These are phyloP conservation scores for Boletus sp. DNA, from an alignment of 768 basidiomycete genomes.

Conservation along the genomic window DNA sequence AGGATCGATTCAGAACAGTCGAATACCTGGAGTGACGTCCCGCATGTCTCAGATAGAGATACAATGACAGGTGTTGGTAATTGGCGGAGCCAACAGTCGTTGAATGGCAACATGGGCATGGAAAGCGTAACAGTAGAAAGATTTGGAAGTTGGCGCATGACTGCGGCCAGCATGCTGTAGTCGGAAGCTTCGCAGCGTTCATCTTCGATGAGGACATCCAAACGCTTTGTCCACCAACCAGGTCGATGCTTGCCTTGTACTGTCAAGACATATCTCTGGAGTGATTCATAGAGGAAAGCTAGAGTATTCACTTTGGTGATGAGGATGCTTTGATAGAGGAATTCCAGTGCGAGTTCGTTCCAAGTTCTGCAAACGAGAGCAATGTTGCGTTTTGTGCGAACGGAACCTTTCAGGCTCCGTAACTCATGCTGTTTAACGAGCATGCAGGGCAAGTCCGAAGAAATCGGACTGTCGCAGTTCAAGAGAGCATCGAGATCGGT, in stretches of 20 bases:
- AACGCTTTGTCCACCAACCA: slow-evolving; percentile 29
- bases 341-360: slow-evolving; percentile 21
- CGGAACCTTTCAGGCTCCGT: slow-evolving; percentile 17
- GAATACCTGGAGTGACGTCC: slow-evolving; percentile 25
- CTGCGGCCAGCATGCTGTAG: slow-evolving; percentile 21
- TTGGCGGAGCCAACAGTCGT: slow-evolving; percentile 28
- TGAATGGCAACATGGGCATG: slow-evolving; percentile 25
- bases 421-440: slow-evolving; percentile 19
- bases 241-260: slow-evolving; percentile 3
- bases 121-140: slow-evolving; percentile 25
- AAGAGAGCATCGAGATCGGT: slow-evolving; percentile 14
- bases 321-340: slow-evolving; percentile 24
- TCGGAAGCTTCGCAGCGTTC: slow-evolving; percentile 26
- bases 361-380: slow-evolving; percentile 26
- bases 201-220: slow-evolving; percentile 26
- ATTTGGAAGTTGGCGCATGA: slow-evolving; percentile 28
- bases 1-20: slow-evolving; percentile 31
- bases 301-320: slow-evolving; percentile 20
- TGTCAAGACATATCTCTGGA: slow-evolving; percentile 9
- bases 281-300: slow-evolving; percentile 11
- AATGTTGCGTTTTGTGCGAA: slow-evolving; percentile 22
- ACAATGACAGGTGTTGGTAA: slow-evolving; percentile 21
- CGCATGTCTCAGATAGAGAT: slow-evolving; percentile 27
- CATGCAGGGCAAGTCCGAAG: slow-evolving; percentile 19
- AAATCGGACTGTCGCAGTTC: slow-evolving; percentile 5